Conservation (phyloP, 805 yeast species). For the Blastobotrys muscicola region DNA sequence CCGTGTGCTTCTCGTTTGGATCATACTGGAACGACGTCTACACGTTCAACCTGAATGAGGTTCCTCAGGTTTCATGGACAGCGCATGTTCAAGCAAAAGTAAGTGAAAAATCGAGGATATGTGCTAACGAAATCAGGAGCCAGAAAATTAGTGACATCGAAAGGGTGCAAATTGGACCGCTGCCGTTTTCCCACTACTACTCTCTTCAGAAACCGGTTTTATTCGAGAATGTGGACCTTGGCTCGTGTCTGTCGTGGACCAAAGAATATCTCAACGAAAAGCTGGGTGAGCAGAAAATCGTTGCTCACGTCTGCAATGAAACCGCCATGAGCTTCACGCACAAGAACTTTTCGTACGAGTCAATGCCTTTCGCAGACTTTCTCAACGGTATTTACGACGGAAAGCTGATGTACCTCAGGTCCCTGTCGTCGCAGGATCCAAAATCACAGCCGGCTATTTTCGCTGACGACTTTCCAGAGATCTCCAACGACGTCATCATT, state of each 20-base stretch:
- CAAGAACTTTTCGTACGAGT: constrained; percentile 6
- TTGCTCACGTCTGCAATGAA: constrained; percentile 16
- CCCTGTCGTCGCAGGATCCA: constrained; percentile 24
- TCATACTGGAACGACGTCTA: constrained; percentile 36
- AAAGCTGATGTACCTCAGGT: constrained; percentile 18
- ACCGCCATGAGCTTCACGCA: too few relatives aligned
- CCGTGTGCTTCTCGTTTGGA: constrained; percentile 77
- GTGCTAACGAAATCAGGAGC: not conserved
- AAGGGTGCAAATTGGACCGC: not conserved
- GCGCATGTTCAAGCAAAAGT: not conserved
- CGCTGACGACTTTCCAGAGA: too few relatives aligned
- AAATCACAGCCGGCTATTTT: constrained; percentile 17
- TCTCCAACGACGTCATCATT: too few relatives aligned
- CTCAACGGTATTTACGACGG: constrained; percentile 17
- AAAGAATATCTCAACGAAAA: constrained; percentile 20
- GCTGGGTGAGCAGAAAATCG: constrained; percentile 24
- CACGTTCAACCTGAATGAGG: constrained; percentile 3
- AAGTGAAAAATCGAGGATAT: not conserved
- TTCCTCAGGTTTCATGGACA: not conserved
- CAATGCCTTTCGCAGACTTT: constrained; percentile 22
- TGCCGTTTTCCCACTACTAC: not conserved
- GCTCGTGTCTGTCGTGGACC: too few relatives aligned
- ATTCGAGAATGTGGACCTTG: too few relatives aligned
- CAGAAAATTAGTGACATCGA: not conserved
- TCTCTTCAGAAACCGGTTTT: not conserved